Conservation (phyloP, 805 yeast species). For the Ogataea haglerorum region DNA sequence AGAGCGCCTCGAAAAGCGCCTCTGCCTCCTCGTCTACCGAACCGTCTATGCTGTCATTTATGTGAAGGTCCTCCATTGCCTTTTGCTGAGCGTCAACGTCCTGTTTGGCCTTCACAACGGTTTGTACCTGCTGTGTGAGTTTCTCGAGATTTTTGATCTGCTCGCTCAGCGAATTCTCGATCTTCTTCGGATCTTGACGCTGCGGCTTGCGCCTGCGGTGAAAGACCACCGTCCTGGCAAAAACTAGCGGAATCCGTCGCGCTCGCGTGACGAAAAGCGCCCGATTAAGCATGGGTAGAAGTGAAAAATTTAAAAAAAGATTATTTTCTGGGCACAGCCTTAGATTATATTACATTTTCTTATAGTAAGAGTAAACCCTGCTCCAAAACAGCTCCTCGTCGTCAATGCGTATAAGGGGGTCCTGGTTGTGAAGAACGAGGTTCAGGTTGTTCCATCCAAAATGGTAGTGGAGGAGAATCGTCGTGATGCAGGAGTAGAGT, state of each 20-base stretch:
- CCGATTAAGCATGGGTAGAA: slow-evolving; percentile 3
- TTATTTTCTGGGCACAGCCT: slow-evolving; percentile 7
- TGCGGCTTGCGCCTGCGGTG: not conserved
- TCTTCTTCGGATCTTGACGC: not conserved
- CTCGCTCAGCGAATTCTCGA: slow-evolving; percentile 1
- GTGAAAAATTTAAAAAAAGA: slow-evolving; percentile 3
- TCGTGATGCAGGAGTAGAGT: slow-evolving; percentile 37
- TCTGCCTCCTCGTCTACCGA: slow-evolving; percentile 27
- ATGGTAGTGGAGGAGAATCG: slow-evolving; percentile 46
- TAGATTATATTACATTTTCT: slow-evolving; percentile 18
- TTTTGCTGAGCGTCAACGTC: slow-evolving; percentile 16
- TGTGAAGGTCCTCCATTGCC: slow-evolving; percentile 20
- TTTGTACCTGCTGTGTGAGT: slow-evolving; percentile 30
- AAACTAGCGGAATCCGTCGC: not conserved
- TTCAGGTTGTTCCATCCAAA: slow-evolving; percentile 44
- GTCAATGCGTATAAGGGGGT: slow-evolving; percentile 17
- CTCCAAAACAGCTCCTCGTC: slow-evolving; percentile 31
- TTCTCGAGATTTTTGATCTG: slow-evolving; percentile 29
- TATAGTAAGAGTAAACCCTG: slow-evolving; percentile 27
- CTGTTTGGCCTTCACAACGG: slow-evolving; percentile 19
- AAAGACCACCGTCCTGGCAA: slow-evolving; percentile 3
- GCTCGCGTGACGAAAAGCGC: not conserved
- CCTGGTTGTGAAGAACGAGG: slow-evolving; percentile 20
- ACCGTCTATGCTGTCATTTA: slow-evolving; percentile 18
- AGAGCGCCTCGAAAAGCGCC: slow-evolving; percentile 26